phyloP scores from a whole-genome alignment of 139 green algal genomes.

The Chlamydomonas eustigma region DNA sequence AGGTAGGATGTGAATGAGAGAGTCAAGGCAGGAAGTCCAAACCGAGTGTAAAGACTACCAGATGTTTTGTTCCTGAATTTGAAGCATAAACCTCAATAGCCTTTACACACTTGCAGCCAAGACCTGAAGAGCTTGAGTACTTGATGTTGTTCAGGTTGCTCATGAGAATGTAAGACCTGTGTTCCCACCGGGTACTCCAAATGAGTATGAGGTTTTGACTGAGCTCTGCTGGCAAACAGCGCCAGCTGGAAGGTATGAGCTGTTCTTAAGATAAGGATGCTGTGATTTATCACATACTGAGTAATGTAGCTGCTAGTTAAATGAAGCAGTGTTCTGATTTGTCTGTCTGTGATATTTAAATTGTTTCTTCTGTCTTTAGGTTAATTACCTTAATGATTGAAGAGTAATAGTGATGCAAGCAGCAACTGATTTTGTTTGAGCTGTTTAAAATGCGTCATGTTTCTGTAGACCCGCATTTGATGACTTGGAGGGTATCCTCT shows the following conservation, averaged over 20 bases:
- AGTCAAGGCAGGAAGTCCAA: not conserved
- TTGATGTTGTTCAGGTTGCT: not conserved
- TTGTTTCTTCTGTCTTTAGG: not conserved
- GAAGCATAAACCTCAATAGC: not conserved
- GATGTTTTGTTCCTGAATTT: not conserved
- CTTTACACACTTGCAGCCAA: not conserved
- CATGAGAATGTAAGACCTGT: not conserved
- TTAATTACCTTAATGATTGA: not conserved
- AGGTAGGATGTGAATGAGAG: not conserved
- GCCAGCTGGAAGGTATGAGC: not conserved
- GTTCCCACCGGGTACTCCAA: conserved; percentile 29
- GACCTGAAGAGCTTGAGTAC: not conserved
- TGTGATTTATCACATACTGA: too few relatives aligned
- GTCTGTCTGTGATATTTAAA: not conserved
- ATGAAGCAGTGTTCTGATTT: not conserved
- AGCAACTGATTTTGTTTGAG: not conserved
- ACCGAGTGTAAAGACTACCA: not conserved
- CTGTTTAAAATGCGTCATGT: not conserved
- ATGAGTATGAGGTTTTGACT: conserved; percentile 17
- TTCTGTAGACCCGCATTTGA: conserved; percentile 24
- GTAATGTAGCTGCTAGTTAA: not conserved
- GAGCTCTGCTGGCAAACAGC: conserved; percentile 31
- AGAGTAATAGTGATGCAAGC: not conserved
- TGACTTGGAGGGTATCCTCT: conserved; percentile 23
- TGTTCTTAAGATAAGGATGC: not conserved